A percentile compares a stretch with the other conserved stretches of the same genome.
phyloP scores from a whole-genome alignment of 257 asterid species.

The Plantago major region DNA sequence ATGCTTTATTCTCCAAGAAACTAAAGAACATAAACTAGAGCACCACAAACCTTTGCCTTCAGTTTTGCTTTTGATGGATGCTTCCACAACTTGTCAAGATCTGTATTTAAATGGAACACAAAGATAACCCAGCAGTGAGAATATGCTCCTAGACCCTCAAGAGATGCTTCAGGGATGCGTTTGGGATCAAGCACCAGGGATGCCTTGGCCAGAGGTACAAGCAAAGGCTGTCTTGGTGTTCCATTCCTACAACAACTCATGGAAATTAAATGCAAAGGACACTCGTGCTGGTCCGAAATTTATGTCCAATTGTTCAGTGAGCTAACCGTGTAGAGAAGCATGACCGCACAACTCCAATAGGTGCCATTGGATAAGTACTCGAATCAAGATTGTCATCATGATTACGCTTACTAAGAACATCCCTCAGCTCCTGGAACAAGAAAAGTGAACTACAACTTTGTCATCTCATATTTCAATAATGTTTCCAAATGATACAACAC shows the following conservation, averaged over 20 bases:
- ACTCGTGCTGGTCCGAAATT: background rate
- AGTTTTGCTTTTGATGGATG: slow-evolving; percentile 73
- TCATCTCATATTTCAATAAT: too few relatives aligned
- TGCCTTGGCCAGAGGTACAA: slow-evolving; percentile 93
- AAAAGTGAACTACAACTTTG: background rate
- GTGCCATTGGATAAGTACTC: slow-evolving; percentile 73
- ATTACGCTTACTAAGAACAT: slow-evolving; percentile 42
- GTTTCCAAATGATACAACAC: too few relatives aligned
- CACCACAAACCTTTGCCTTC: slow-evolving; percentile 74
- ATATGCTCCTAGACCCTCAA: slow-evolving; percentile 83
- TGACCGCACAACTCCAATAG: slow-evolving; percentile 68
- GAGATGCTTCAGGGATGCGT: slow-evolving; percentile 81
- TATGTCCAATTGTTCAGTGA: background rate
- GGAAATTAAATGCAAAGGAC: background rate
- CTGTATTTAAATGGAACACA: slow-evolving; percentile 90
- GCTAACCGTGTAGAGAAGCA: slow-evolving; percentile 88
- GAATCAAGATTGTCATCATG: slow-evolving; percentile 29
- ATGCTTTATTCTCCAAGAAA: slow-evolving; percentile 3
- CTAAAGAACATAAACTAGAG: background rate
- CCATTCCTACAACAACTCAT: slow-evolving; percentile 54
- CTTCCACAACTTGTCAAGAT: slow-evolving; percentile 90
- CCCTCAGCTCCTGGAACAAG: slow-evolving; percentile 59
- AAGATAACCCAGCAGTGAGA: slow-evolving; percentile 92
- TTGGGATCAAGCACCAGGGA: slow-evolving; percentile 54
- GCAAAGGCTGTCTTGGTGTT: slow-evolving; percentile 97